Percentiles rank a stretch among this genome's conserved stretches.
phyloP scores from a whole-genome alignment of 2,329 filamentous ascomycete species.

The Xylariaceae sp. region DNA sequence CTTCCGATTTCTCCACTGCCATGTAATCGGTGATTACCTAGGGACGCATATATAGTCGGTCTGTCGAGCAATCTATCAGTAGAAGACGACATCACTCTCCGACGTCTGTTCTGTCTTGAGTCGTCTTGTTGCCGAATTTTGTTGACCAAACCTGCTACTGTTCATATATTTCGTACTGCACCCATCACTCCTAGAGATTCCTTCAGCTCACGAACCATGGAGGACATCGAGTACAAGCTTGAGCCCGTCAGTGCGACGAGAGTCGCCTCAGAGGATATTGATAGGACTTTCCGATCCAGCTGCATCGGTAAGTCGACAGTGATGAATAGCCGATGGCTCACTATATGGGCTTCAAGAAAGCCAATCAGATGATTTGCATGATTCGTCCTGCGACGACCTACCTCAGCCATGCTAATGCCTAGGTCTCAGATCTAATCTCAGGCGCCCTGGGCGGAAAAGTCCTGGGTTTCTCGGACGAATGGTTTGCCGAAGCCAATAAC shows the following conservation, averaged over 20 bases:
- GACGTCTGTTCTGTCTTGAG: not conserved
- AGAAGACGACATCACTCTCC: too few relatives aligned
- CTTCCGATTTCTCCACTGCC: constrained; percentile 19
- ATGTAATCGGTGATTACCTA: not conserved
- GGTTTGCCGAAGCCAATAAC: constrained; percentile 62
- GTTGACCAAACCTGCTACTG: not conserved
- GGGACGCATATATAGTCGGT: not conserved
- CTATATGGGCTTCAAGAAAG: not conserved
- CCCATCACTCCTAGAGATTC: not conserved
- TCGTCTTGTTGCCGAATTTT: not conserved
- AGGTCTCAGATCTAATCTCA: constrained; percentile 52
- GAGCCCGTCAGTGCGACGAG: constrained; percentile 46
- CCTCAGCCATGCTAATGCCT: constrained; percentile 15
- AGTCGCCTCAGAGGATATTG: constrained; percentile 51
- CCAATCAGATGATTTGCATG: not conserved
- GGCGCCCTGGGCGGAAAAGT: constrained; percentile 57
- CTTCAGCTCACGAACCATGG: constrained; percentile 24
- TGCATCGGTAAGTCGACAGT: constrained; percentile 49
- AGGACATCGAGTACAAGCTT: constrained; percentile 51
- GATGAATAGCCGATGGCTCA: not conserved
- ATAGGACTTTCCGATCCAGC: constrained; percentile 56
- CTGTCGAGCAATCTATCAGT: too few relatives aligned
- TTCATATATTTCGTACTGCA: not conserved
- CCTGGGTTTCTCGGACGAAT: constrained; percentile 61
- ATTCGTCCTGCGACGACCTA: not conserved